Percentiles rank a stretch among this genome's conserved stretches.
Conservation (phyloP, 805 yeast genomes). For the Hermanozyma aechmeae region DNA sequence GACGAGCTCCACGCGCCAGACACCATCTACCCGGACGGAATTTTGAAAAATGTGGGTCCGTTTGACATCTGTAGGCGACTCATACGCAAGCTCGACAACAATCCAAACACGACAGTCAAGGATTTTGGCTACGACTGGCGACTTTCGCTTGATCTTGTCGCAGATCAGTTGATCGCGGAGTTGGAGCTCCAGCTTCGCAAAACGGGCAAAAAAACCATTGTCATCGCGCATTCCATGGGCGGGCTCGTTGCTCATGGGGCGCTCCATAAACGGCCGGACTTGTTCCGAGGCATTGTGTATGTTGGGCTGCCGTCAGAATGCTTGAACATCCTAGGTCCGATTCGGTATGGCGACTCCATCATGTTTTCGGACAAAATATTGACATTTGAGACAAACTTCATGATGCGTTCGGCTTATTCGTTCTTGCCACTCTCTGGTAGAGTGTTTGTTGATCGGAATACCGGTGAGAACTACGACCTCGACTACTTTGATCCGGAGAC, state of each 20-base stretch:
- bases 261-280: conserved; percentile 54
- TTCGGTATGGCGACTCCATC: conserved; percentile 74
- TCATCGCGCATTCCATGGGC: conserved; percentile 93
- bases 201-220: conserved; percentile 51
- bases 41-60: conserved; percentile 79
- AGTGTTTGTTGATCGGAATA: conserved; percentile 56
- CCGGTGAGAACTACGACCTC: conserved; percentile 49
- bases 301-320: conserved; percentile 83
- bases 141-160: conserved; percentile 49
- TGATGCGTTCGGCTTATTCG: conserved; percentile 77
- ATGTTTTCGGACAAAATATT: conserved; percentile 64
- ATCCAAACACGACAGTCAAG: conserved; percentile 52
- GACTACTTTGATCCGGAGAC: conserved; percentile 75
- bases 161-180: conserved; percentile 42
- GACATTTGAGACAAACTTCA: conserved; percentile 74
- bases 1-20: conserved; percentile 55
- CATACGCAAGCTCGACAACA: conserved; percentile 40
- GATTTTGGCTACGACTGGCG: conserved; percentile 96
- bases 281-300: conserved; percentile 69
- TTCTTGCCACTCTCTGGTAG: conserved; percentile 72
- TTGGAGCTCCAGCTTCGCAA: conserved; percentile 35
- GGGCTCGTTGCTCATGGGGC: conserved; percentile 80
- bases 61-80: conserved; percentile 65
- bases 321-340: conserved; percentile 78
- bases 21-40: conserved; percentile 60